phyloP scores from a whole-genome alignment of 2,329 filamentous ascomycete genomes.

The Neodidymelliopsis sp. region DNA sequence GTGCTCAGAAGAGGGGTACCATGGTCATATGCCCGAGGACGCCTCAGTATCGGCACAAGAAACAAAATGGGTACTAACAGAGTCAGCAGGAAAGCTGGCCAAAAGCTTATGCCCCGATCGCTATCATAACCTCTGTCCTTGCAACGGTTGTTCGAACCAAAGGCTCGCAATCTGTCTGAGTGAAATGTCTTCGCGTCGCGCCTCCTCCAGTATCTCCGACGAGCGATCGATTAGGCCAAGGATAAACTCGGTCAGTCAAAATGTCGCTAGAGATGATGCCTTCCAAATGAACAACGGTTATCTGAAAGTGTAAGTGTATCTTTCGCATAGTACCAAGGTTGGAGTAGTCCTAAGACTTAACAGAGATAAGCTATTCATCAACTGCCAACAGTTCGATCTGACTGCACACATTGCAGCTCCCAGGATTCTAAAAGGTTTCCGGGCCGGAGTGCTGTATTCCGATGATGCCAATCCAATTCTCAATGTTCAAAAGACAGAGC shows the following conservation, averaged over 20 bases:
- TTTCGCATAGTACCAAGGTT: not conserved
- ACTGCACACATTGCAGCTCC: not conserved
- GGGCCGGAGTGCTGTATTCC: too few species aligned
- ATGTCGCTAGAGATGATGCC: constrained; percentile 8
- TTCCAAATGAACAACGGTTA: constrained; percentile 9
- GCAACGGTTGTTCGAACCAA: not conserved
- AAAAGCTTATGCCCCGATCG: not conserved
- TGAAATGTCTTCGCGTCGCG: not conserved
- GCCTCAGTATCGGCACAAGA: not conserved
- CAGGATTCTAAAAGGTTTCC: not conserved
- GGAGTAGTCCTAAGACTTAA: not conserved
- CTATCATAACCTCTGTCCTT: not conserved
- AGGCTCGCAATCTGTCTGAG: not conserved
- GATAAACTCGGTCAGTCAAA: constrained; percentile 4
- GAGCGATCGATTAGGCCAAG: not conserved
- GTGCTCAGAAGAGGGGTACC: constrained; percentile 2
- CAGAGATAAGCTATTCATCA: constrained; percentile 4
- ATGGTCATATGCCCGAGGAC: not conserved
- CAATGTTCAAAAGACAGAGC: too few species aligned
- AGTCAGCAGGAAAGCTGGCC: not conserved
- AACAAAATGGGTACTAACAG: too few species aligned
- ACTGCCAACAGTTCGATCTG: not conserved
- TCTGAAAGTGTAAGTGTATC: constrained; percentile 8
- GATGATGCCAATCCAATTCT: too few species aligned
- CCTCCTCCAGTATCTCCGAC: not conserved